phyloP scores from a whole-genome alignment of 495 filamentous ascomycete genomes.

The Aspergillus sclerotiicarbonarius region DNA sequence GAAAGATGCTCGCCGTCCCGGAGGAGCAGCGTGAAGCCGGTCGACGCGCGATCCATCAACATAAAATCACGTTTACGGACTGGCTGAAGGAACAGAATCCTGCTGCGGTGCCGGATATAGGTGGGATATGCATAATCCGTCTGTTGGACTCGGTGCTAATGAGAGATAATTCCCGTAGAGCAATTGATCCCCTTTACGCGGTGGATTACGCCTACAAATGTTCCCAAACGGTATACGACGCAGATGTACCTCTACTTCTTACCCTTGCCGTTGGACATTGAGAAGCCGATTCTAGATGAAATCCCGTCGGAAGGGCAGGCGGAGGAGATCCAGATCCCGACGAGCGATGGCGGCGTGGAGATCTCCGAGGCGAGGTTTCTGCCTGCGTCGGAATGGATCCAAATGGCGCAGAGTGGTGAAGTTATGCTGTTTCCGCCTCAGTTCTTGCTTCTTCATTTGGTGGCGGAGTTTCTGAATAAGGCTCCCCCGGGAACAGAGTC shows the following conservation, averaged over 20 bases:
- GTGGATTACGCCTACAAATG: constrained; percentile 79
- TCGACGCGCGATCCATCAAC: constrained; percentile 63
- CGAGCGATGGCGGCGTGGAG: constrained; percentile 81
- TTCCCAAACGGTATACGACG: constrained; percentile 77
- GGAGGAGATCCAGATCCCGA: constrained; percentile 55
- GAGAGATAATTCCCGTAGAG: constrained; percentile 30
- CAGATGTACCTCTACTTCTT: constrained; percentile 97
- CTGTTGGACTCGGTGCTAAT: constrained; percentile 7
- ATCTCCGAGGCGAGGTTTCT: constrained; percentile 80
- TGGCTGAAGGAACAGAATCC: constrained; percentile 66
- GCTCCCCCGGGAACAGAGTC: constrained; percentile 31
- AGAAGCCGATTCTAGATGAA: constrained; percentile 29
- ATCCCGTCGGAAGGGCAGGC: constrained; percentile 35
- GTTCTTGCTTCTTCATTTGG: constrained; percentile 68
- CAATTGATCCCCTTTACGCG: constrained; percentile 79
- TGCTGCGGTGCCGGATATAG: constrained; percentile 62
- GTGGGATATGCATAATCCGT: constrained; percentile 36
- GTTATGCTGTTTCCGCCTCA: constrained; percentile 92
- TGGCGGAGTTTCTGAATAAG: constrained; percentile 60
- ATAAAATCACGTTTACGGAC: constrained; percentile 57
- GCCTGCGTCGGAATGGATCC: constrained; percentile 65
- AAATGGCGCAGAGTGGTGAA: constrained; percentile 55
- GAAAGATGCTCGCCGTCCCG: constrained; percentile 54
- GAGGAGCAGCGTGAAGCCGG: constrained; percentile 62
- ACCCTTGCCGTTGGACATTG: constrained; percentile 56